Conservation (phyloP, 2,329 filamentous ascomycete species). For the Ilyonectria robusta region DNA sequence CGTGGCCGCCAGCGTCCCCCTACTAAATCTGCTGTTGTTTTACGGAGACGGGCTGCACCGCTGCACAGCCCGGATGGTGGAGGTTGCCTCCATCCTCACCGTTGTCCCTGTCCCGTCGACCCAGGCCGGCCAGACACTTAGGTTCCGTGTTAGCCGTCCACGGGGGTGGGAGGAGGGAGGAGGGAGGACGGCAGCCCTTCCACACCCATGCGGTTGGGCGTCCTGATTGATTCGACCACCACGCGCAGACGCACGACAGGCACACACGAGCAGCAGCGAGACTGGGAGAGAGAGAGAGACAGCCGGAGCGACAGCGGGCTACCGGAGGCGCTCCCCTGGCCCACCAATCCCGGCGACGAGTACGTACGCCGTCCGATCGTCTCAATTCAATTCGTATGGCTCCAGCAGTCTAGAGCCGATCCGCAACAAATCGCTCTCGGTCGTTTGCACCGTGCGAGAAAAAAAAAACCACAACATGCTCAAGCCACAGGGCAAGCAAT, state of each 20-base stretch:
- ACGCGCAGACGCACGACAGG: conserved; percentile 9
- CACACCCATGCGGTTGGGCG: conserved; percentile 8
- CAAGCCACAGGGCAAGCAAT: not conserved
- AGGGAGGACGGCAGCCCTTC: conserved; percentile 20
- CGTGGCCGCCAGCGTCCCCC: conserved; percentile 1
- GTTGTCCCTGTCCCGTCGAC: conserved; percentile 24
- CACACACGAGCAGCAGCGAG: not conserved
- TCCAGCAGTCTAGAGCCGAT: conserved; percentile 17
- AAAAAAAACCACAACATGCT: not conserved
- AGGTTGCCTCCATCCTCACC: conserved; percentile 25
- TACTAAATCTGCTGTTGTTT: conserved; percentile 25
- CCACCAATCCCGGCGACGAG: not conserved
- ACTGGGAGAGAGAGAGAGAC: not conserved
- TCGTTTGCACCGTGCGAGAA: conserved; percentile 22
- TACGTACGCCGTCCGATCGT: not conserved
- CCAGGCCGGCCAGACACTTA: conserved; percentile 21
- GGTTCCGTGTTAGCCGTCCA: conserved; percentile 33
- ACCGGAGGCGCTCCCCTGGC: conserved; percentile 4
- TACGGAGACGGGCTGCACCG: conserved; percentile 5
- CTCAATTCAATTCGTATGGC: conserved; percentile 17
- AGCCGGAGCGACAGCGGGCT: not conserved
- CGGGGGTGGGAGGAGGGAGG: not conserved
- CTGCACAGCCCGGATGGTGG: conserved; percentile 30
- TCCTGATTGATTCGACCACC: conserved; percentile 1
- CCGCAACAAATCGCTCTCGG: conserved; percentile 31